phyloP scores from a whole-genome alignment of 257 asterid genomes.

The Apocynum venetum region DNA sequence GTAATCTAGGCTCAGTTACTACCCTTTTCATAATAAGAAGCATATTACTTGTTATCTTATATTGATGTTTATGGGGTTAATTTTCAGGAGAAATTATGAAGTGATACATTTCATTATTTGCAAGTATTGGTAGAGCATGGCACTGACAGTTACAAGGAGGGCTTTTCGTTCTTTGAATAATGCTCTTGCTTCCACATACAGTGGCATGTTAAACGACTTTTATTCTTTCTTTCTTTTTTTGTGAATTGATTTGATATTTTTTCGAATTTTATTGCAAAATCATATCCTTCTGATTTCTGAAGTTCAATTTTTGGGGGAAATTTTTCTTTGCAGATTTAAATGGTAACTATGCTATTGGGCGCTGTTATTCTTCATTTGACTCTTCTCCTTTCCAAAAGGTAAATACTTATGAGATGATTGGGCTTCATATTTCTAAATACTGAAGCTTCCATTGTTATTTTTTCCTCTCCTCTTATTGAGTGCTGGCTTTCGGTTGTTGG shows the following conservation, averaged over 20 bases:
- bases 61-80: not conserved
- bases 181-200: conserved; percentile 18
- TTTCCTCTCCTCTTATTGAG: not conserved
- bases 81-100: conserved; percentile 13
- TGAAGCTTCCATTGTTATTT: not conserved
- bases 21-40: not conserved
- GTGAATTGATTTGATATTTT: not conserved
- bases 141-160: conserved; percentile 22
- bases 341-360: conserved; percentile 16
- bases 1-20: not conserved
- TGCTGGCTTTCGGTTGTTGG: not conserved
- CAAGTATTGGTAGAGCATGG: conserved; percentile 19
- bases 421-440: not conserved
- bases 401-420: not conserved
- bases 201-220: not conserved
- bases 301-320: not conserved
- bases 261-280: not conserved
- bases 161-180: conserved; percentile 23
- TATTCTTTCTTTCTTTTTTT: not conserved
- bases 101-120: not conserved
- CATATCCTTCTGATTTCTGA: conserved; percentile 1
- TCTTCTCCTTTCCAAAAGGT: conserved; percentile 32
- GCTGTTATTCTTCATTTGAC: conserved; percentile 18
- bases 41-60: not conserved
- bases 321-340: conserved; percentile 14